Evolutionary conservation across 306 rosid species (phyloP), one percentile per base, ranked within the genome.

Genomic region (Begonia fuchsioides): DNA sequence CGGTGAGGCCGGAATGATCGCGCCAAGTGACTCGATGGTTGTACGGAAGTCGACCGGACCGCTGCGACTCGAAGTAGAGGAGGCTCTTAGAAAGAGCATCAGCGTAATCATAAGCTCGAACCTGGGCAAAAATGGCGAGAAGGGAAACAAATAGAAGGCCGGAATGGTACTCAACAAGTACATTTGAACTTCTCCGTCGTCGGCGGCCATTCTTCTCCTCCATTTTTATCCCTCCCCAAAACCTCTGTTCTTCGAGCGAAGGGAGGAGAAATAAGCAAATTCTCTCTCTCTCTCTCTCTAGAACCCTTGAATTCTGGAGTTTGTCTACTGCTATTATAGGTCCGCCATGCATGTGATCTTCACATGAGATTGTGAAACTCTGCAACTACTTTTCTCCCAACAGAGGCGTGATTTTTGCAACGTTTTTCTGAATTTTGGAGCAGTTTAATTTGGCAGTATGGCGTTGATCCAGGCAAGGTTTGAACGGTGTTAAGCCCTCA

Each of bases 11-110:
- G 51, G 97, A 90, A 66, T 90, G 87, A 72, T 74, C 78, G 2
- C 97, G 84, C 97, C 97, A 90, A 13, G 70, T 43, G 58, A 81
- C 93, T n/a, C 97, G 75, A 63, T 90, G 97, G 66, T 81, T 90
- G 68, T 90, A 68, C 47, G 97, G 97, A 6, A 90, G 41, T 44
- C 97, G 71, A 17, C 97, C 97, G 6, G 97, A 90, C 18, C 97
- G 93, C 35, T 90, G 97, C 7, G 93, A 82, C 68, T 90, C 97
- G 53, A 90, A 90, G 71, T 90, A 90, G 35, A 90, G 84, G 20
- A 90, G 84, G 17, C 97, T 90, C 63, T 81, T 90, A 49, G 73
- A 60, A 32, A 90, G 93, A 35, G 97, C 97, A 20, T 84, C 93
- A 17, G 62, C 71, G 64, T 84, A 90, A 41, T 90, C 71, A 15